Base-by-base conservation (phyloP, 1,139 yeast species). In the Saccharomyces pastorianus region DNA sequence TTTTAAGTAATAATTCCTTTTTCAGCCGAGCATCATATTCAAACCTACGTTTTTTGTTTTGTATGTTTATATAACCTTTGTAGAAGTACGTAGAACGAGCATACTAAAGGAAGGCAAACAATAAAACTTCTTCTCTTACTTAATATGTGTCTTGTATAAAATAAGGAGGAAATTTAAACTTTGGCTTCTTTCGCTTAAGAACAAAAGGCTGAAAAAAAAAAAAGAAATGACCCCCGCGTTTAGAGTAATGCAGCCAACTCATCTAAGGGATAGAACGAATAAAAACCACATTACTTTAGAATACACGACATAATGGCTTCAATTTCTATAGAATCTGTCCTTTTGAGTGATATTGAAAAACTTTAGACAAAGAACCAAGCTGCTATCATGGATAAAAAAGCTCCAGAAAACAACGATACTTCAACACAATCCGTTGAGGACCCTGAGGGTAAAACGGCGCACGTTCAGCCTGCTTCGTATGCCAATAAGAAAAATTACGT, bases 381-480 rank as follows among this genome's bases (percentile, higher is more conserved):
- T 3, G 7, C 3, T 34, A 9, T 4, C 7, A 34, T 34, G 42
- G 42, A 34, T 34, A 8, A 34, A 14, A 8, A 74, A 54, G 84
- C 88, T 27, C 73, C 89, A 29, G 73, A 76, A 11, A 76, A 9
- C 93, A 28, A 29, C 41, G 53, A 48, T 31, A 54, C 51, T 31
- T 55, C 53, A 25, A 44, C 42, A 2, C 31, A 34, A 9, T 34
- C 42, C 2, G 61, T 62, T 11, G 69, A 62, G 26, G 71, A 71
- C 1, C 71, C 67, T 53, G 58, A 58, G 26, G 55, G 71, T 14
- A 74, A 79, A 63, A 84, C 80, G 62, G 68, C 86, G 49, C 74
- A 82, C 51, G 89, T 91, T 7, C 95, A 88, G 69, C 95, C 95
- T 0, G 76, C 76, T n/a, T 80, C 87, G 11, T 85, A 85, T 64